Evolutionary conservation across 2,329 filamentous ascomycete genomes (phyloP), one percentile per base, ranked within the genome.

Genomic region (Alternaria sp.): DNA sequence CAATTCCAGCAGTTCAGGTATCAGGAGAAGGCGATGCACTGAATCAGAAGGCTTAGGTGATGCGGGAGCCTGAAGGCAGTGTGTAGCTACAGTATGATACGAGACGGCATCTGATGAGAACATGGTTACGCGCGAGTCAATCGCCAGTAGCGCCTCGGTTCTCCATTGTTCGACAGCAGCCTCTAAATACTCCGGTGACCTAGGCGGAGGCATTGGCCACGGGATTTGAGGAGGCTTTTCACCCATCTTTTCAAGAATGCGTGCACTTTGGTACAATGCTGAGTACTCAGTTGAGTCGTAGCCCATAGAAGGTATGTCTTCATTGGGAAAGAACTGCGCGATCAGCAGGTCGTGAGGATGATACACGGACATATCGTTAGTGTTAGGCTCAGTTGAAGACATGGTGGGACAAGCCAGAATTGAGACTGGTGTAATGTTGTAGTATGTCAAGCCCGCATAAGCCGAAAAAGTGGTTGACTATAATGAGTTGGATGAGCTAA

Each of bases 271-370:
- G 24, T 30, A 52, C 7, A 41, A 30, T 28, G 34, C 24, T 39
- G 49, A 16, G 18, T 32, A 20, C 36, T 3, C 4, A 3, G 5
- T 5, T 14, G 32, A 36, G 32, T 36, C 32, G 32, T 36, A 36
- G 32, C 32, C 32, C 34, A 38, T n/a, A 2, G 16, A 38, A 38
- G 16, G 4, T n/a, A 38, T n/a, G 26, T 53, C 36, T 53, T 53
- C 36, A 22, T 53, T 18, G 3, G 51, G 51, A n/a, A 53, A 53
- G 38, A 42, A 53, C 38, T 53, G 42, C 12, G 38, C 22, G 14
- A 53, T 53, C 26, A 43, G 26, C 3, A 42, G 11, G 26, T 53
- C 51, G n/a, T 53, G 38, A n/a, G 51, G 51, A 53, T 53, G 51
- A 38, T 53, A 53, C 6, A 9, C 3, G 18, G 38, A 39, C n/a